Base-by-base conservation (phyloP, 495 filamentous ascomycete genomes). In the Endocarpon pusillum region DNA sequence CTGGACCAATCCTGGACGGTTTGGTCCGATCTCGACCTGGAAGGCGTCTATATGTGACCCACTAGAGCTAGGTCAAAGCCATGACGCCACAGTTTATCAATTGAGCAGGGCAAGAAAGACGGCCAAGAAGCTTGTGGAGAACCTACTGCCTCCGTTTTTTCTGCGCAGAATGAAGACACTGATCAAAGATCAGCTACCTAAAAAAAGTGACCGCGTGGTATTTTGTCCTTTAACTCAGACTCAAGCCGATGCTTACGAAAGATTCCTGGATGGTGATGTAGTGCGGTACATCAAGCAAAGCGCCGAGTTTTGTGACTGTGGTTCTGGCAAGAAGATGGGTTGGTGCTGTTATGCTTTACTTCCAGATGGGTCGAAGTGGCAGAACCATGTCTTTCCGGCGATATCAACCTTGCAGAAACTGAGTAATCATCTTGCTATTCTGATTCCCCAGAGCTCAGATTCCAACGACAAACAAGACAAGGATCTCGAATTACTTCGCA, bases 101-200 rank as follows among this genome's bases (percentile, higher is more conserved):
- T 68, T 97, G 10, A 82, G 80, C 47, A 65, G 70, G 34, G 82
- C 83, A 16, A 64, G 91, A 3, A 73, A 69, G 37, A 91, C 83
- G 2, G 89, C 89, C 10, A 76, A 78, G 52, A 81, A 78, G 49
- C 68, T 97, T 3, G 83, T 85, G 7, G 56, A 85, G 30, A 87
- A 93, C 41, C 67, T 97, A 0, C 74, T 97, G 7, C 89, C 89
- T 8, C 72, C 75, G 22, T 92, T 93, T 53, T 97, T 97, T 45
- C 67, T 96, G 0, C 77, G 89, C 1, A 73, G 89, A 1, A 87
- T 92, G 76, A 97, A 97, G 58, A 74, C 73, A 0, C 58, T 96
- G 32, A 93, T 97, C 36, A 84, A 84, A 0, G 63, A 93, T 52
- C 87, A 97, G 46, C 67, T 97, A n/a, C 89, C 89, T 0, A 91